phyloP scores from a whole-genome alignment of 2,329 filamentous ascomycete species.

The Aulographum hederae region DNA sequence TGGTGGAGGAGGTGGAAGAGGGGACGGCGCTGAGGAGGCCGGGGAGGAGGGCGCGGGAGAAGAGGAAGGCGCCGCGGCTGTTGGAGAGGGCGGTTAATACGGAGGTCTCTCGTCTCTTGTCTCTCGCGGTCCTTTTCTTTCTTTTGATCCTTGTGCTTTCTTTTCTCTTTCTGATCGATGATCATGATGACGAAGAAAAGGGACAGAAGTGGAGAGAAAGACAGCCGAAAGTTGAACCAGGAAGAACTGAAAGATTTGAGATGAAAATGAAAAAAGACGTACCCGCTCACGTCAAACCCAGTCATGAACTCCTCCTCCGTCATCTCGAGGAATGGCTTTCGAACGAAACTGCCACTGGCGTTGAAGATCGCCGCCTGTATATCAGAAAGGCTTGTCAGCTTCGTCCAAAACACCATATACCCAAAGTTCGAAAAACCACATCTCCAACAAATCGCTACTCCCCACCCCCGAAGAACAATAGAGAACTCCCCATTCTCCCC shows the following conservation, averaged over 20 bases:
- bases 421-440: no score
- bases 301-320: conserved; percentile 33
- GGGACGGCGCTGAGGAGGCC: conserved; percentile 51
- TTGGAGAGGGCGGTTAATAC: conserved; percentile 1
- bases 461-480: background rate
- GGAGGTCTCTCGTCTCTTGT: conserved; percentile 7
- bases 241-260: background rate
- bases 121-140: no score
- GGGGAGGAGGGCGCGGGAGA: conserved; percentile 55
- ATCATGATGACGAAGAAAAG: no score
- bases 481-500: no score
- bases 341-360: conserved; percentile 37
- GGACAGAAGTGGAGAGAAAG: background rate
- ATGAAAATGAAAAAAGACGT: conserved; percentile 8
- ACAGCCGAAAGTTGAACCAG: no score
- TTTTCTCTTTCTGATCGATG: no score
- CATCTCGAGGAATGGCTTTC: conserved; percentile 43
- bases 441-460: no score
- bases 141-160: no score
- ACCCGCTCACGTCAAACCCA: conserved; percentile 32
- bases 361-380: conserved; percentile 49
- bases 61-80: conserved; percentile 54
- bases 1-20: no score
- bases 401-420: conserved; percentile 1
- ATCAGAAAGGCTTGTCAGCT: background rate